These are phyloP conservation scores for Tetramitus jugosus DNA, from an alignment of 208 protist genomes.

Conservation along the genomic window DNA sequence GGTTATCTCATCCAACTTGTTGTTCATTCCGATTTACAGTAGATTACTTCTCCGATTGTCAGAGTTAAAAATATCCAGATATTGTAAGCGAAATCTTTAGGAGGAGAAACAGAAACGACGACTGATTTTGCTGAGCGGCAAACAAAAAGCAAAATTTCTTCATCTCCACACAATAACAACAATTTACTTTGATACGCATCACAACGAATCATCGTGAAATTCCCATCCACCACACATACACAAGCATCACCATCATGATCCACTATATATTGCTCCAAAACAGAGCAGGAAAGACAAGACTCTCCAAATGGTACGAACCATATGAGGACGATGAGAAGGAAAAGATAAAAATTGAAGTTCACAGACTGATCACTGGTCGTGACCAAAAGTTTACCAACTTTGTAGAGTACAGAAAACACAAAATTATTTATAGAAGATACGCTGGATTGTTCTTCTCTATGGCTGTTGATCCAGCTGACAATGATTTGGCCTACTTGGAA, in stretches of 20 bases:
- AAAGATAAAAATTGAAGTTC: constrained; percentile 85
- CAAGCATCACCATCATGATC: constrained; percentile 76
- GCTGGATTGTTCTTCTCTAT: constrained; percentile 98
- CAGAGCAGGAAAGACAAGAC: constrained; percentile 92
- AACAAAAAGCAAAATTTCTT: no score
- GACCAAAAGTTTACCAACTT: constrained; percentile 91
- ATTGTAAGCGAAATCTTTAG: no score
- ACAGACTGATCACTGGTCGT: constrained; percentile 82
- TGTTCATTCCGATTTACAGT: no score
- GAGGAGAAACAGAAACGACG: no score
- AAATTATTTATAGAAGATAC: constrained; percentile 96
- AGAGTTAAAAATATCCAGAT: no score
- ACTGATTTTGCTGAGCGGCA: no score
- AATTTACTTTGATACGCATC: no score
- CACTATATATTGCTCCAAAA: constrained; percentile 98
- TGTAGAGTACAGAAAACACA: constrained; percentile 79
- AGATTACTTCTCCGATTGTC: no score
- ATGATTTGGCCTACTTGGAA: constrained; percentile 95
- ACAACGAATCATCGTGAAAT: no score
- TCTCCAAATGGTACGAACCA: constrained; percentile 95
- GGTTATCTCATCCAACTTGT: no score
- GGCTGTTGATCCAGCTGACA: constrained; percentile 94
- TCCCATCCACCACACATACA: no score
- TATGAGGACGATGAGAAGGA: constrained; percentile 85
- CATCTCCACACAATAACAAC: no score